These are phyloP conservation scores for Talaromyces albobiverticillius DNA, from an alignment of 2,329 filamentous ascomycete genomes.

Conservation along the genomic window DNA sequence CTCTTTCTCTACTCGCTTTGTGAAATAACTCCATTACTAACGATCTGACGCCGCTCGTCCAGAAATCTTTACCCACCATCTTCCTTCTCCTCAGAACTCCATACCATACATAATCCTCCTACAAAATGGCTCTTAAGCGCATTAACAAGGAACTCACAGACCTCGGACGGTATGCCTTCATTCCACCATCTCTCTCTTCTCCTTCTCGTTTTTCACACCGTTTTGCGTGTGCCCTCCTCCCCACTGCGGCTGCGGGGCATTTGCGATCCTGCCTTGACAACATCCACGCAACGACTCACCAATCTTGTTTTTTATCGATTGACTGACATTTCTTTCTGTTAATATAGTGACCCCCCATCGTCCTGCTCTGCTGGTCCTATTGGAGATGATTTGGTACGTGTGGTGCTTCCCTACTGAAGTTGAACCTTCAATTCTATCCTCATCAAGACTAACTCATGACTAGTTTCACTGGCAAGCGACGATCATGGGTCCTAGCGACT, in stretches of 20 bases:
- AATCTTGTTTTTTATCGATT: neutral
- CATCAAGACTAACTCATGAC: neutral
- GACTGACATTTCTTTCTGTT: constrained; percentile 15
- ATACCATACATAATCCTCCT: constrained; percentile 19
- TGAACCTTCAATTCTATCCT: constrained; percentile 6
- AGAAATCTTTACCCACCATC: neutral
- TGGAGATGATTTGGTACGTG: constrained; percentile 92
- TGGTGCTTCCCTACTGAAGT: constrained; percentile 11
- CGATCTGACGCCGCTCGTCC: neutral
- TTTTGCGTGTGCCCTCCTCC: constrained; percentile 18
- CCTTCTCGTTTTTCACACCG: constrained; percentile 4
- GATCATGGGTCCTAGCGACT: constrained; percentile 98
- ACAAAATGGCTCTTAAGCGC: constrained; percentile 51
- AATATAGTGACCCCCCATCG: constrained; percentile 84
- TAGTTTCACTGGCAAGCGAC: constrained; percentile 99
- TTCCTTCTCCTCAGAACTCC: constrained; percentile 3
- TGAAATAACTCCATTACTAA: no score
- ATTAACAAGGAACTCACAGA: constrained; percentile 55
- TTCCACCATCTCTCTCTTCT: constrained; percentile 12
- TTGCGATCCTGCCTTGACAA: neutral
- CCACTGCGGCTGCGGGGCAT: constrained; percentile 23
- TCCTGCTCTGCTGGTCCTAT: constrained; percentile 97
- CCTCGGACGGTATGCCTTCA: constrained; percentile 46
- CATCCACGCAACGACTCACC: neutral
- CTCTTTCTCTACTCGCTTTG: neutral